Evolutionary conservation across 2,329 filamentous ascomycete species (phyloP).

Genomic region (Leptosphaerulina australis): DNA sequence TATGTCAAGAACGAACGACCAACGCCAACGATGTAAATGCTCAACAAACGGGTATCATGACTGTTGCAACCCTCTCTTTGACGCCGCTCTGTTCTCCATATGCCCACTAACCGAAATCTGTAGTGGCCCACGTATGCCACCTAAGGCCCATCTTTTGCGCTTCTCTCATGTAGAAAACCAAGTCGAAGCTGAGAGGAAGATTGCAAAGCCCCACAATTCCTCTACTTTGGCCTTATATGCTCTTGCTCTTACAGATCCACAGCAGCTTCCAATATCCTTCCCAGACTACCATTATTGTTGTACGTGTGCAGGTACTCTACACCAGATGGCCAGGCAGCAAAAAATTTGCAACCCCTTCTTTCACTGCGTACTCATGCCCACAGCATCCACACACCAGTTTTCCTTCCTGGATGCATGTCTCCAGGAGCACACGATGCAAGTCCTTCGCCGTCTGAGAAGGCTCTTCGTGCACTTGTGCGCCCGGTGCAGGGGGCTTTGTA

Average conservation of each 20-base stretch:
- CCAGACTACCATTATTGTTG: neutral
- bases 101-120: too few relatives aligned
- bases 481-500: slow-evolving; percentile 50
- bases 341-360: slow-evolving; percentile 97
- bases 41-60: slow-evolving; percentile 35
- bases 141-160: too few relatives aligned
- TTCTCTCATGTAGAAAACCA: too few relatives aligned
- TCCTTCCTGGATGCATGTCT: slow-evolving; percentile 88
- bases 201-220: too few relatives aligned
- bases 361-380: slow-evolving; percentile 90
- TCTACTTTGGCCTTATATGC: too few relatives aligned
- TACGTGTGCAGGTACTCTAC: slow-evolving; percentile 40
- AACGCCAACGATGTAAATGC: slow-evolving; percentile 4
- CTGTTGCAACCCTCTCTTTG: slow-evolving; percentile 8
- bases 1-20: neutral
- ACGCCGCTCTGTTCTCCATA: neutral
- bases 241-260: too few relatives aligned
- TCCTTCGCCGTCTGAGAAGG: slow-evolving; percentile 73
- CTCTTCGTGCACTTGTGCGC: slow-evolving; percentile 55
- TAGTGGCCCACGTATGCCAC: too few relatives aligned
- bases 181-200: too few relatives aligned
- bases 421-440: slow-evolving; percentile 79
- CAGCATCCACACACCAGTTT: slow-evolving; percentile 90
- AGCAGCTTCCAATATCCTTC: neutral
- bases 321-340: slow-evolving; percentile 91